Conservation (phyloP, 31 red algal species). For the Odonthalia washingtoniensis region DNA sequence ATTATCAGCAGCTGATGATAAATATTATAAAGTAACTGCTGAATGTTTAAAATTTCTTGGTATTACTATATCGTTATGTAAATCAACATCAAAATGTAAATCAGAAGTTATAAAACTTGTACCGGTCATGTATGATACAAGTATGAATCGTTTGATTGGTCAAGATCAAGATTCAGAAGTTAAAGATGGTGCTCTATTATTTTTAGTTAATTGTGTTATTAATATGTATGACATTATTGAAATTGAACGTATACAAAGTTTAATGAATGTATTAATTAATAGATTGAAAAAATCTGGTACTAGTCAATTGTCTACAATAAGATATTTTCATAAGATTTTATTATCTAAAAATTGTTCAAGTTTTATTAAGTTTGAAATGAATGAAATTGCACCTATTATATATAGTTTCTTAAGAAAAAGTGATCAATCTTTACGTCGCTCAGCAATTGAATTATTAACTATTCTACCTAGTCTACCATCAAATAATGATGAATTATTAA, state of each 20-base stretch:
- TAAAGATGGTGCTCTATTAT: conserved; percentile 82
- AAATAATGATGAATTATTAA: conserved; percentile 47
- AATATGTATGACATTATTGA: conserved; percentile 59
- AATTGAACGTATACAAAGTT: conserved; percentile 37
- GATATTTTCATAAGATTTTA: conserved; percentile 57
- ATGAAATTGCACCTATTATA: conserved; percentile 44
- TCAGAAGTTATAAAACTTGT: conserved; percentile 39
- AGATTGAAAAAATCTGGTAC: conserved; percentile 85
- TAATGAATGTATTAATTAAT: conserved; percentile 58
- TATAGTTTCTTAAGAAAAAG: conserved; percentile 76
- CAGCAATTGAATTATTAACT: conserved; percentile 68
- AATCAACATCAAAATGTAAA: conserved; percentile 20
- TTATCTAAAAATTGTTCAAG: conserved; percentile 51
- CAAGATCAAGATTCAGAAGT: conserved; percentile 96
- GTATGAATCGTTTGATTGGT: conserved; percentile 59
- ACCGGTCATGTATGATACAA: conserved; percentile 67
- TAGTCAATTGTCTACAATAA: conserved; percentile 61
- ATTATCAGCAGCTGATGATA: conserved; percentile 65
- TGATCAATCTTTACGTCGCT: conserved; percentile 65
- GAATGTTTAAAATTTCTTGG: conserved; percentile 83
- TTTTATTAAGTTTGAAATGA: conserved; percentile 55
- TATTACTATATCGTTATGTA: conserved; percentile 28
- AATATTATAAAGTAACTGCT: conserved; percentile 91
- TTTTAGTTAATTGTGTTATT: conserved; percentile 66
- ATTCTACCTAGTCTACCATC: conserved; percentile 47